Base-by-base conservation (phyloP, 495 filamentous ascomycete genomes). In the Jackrogersella multiformis region DNA sequence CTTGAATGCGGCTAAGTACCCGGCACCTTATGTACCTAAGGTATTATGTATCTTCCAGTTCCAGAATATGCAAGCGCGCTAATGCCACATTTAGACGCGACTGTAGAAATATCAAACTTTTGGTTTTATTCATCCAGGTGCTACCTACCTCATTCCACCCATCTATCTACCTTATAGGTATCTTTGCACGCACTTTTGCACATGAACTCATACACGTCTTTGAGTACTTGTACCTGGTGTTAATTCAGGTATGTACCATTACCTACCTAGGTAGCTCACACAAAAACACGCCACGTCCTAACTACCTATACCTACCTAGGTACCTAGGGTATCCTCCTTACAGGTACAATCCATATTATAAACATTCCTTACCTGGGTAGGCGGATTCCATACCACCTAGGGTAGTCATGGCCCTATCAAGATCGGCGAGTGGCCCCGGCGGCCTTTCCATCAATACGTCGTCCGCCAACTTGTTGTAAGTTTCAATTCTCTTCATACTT, bases 361-460 rank as follows among this genome's bases (percentile, higher is more conserved):
- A 30, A 30, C 26, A 30, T 30, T 30, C 26, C 26, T 30, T 30
- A n/a, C n/a, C n/a, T n/a, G n/a, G n/a, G n/a, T n/a, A 30, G 26
- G 39, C 7, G 20, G n/a, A 61, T 56, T 56, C 56, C 42, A 44
- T 23, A 23, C 5, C 18, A n/a, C n/a, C n/a, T n/a, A n/a, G 70
- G 64, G 46, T 34, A 68, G 66, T 21, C 26, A 85, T 84, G 82
- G 76, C 80, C 56, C 74, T 85, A 45, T 78, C 79, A 61, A 81
- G 86, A 71, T 88, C 88, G 36, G 81, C 85, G 41, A 92, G 89
- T 78, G 85, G 88, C 63, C 85, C 89, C 21, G 84, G 81, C 16
- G 89, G 87, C 56, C 81, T 94, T 56, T 91, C 87, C 59, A 90
- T 95, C 73, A 94, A 92, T 74, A 95, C 91, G n/a, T 85, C 80